A percentile compares a stretch with the other conserved stretches of the same genome.
These are phyloP conservation scores for Sarocladium kiliense DNA, from an alignment of 2,329 filamentous ascomycete species.

Conservation along the genomic window DNA sequence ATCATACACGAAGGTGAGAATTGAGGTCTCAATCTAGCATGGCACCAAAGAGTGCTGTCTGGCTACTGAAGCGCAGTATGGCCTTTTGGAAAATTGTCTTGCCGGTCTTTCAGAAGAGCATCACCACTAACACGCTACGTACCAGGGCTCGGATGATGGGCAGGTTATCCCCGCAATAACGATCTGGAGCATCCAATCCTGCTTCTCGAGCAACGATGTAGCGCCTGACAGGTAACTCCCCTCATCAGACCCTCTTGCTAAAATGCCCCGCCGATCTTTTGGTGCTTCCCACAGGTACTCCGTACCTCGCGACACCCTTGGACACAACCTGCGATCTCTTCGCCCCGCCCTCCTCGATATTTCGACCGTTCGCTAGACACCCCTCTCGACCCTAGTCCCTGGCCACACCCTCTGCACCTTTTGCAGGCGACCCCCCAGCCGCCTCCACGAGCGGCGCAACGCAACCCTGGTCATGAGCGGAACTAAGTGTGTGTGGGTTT, in stretches of 20 bases:
- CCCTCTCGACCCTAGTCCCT: neutral
- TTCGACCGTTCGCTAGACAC: constrained; percentile 3
- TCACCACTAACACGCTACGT: no score
- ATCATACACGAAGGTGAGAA: no score
- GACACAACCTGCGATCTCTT: constrained; percentile 1
- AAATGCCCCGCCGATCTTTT: neutral
- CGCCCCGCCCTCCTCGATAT: neutral
- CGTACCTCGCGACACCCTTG: neutral
- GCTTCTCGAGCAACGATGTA: no score
- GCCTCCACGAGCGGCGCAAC: constrained; percentile 8
- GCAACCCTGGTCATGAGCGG: constrained; percentile 8
- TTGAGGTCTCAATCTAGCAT: no score
- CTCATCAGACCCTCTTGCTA: neutral
- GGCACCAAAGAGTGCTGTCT: no score
- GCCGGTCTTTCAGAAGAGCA: no score
- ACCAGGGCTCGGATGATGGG: no score
- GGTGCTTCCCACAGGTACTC: neutral
- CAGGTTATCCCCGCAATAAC: no score
- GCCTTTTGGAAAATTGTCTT: no score
- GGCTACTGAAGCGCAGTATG: no score
- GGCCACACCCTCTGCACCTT: constrained; percentile 5
- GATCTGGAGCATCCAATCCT: no score
- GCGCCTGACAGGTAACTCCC: no score
- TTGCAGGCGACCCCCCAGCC: neutral
- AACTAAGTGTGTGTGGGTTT: constrained; percentile 7